Evolutionary conservation across 306 rosid genomes (phyloP).

Genomic region (Clitoria ternatea): DNA sequence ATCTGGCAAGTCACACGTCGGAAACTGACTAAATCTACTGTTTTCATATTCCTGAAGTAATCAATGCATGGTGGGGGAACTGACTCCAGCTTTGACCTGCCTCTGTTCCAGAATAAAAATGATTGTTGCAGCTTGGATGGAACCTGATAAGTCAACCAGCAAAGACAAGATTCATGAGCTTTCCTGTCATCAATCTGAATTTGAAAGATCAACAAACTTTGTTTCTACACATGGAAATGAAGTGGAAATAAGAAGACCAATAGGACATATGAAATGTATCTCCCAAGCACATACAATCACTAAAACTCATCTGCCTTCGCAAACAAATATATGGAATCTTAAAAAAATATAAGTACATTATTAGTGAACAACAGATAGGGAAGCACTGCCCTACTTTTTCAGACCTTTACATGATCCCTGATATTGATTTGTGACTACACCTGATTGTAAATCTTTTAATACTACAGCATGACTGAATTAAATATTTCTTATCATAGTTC

Average conservation of each 20-base stretch:
- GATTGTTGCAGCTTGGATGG: conserved; percentile 63
- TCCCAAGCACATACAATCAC: background rate
- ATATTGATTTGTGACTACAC: too few relatives aligned
- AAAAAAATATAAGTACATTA: background rate
- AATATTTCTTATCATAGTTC: background rate
- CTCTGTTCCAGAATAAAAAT: conserved; percentile 52
- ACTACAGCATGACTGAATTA: too few relatives aligned
- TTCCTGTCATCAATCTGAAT: background rate
- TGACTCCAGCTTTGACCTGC: conserved; percentile 24
- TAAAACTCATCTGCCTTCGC: background rate
- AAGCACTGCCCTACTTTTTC: background rate
- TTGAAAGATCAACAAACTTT: background rate
- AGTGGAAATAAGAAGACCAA: background rate
- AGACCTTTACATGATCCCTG: background rate
- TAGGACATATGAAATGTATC: background rate
- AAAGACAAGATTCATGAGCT: conserved; percentile 20
- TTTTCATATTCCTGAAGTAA: conserved; percentile 7
- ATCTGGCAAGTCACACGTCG: conserved; percentile 34
- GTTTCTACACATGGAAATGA: background rate
- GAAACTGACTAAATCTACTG: conserved; percentile 49
- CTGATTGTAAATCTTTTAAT: too few relatives aligned
- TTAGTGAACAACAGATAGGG: background rate
- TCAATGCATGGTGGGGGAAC: conserved; percentile 15
- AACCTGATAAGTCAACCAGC: conserved; percentile 49
- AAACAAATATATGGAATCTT: background rate